phyloP scores from a whole-genome alignment of 1,139 yeast species.

The Saccharomyces hybrid region DNA sequence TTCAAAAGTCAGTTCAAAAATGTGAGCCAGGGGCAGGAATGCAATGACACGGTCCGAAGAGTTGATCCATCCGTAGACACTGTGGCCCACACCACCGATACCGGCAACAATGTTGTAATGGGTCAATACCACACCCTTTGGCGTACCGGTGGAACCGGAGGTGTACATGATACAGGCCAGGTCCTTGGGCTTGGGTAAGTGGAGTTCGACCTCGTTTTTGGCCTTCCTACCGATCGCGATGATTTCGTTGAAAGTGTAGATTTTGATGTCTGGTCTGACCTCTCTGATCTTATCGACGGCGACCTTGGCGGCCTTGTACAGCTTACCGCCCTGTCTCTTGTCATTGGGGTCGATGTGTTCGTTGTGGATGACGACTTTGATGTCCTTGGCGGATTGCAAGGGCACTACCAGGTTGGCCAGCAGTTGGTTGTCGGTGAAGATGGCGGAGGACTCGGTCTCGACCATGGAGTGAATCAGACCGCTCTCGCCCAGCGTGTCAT shows the following conservation, averaged over 20 bases:
- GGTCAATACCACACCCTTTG: slow-evolving; percentile 89
- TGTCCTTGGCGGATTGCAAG: slow-evolving; percentile 51
- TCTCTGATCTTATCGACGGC: slow-evolving; percentile 54
- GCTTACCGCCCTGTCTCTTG: slow-evolving; percentile 54
- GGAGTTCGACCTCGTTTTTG: slow-evolving; percentile 29
- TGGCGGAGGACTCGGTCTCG: slow-evolving; percentile 69
- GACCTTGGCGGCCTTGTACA: slow-evolving; percentile 47
- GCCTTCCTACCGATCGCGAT: slow-evolving; percentile 52
- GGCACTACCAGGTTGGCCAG: slow-evolving; percentile 64
- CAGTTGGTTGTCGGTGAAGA: slow-evolving; percentile 76
- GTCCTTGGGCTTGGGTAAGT: slow-evolving; percentile 64
- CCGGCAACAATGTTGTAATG: slow-evolving; percentile 78
- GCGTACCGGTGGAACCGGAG: slow-evolving; percentile 95
- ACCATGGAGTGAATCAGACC: slow-evolving; percentile 83
- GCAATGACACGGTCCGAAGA: slow-evolving; percentile 67
- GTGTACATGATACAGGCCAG: slow-evolving; percentile 94
- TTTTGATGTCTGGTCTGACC: slow-evolving; percentile 67
- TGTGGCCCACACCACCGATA: slow-evolving; percentile 68
- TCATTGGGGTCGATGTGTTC: slow-evolving; percentile 57
- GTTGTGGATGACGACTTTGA: slow-evolving; percentile 65
- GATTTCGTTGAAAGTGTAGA: slow-evolving; percentile 61
- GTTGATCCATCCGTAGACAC: slow-evolving; percentile 48
- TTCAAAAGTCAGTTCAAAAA: slow-evolving; percentile 87
- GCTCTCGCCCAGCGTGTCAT: slow-evolving; percentile 89
- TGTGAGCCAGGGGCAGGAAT: slow-evolving; percentile 92